Conservation (phyloP, 306 rosid species). For the Glycyrrhiza uralensis region DNA sequence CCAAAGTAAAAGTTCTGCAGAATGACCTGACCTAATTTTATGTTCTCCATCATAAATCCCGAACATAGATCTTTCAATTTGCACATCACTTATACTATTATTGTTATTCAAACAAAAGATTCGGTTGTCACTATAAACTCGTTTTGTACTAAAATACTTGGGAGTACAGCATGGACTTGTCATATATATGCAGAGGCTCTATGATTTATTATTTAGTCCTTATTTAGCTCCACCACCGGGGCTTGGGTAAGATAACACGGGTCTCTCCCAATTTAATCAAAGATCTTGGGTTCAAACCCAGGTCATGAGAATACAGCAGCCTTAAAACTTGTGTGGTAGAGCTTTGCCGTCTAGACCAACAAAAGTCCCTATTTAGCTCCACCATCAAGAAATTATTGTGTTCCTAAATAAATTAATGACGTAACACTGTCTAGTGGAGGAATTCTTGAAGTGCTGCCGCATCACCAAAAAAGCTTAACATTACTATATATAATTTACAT, state of each 20-base stretch:
- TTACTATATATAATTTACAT: no score
- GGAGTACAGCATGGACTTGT: conserved; percentile 18
- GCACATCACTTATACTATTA: not conserved
- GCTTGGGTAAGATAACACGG: no score
- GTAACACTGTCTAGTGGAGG: not conserved
- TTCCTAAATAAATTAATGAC: not conserved
- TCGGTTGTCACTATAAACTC: not conserved
- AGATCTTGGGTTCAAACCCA: no score
- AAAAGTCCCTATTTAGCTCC: conserved; percentile 1
- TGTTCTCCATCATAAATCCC: conserved; percentile 6
- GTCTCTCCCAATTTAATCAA: no score
- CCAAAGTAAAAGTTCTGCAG: not conserved
- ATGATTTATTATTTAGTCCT: not conserved
- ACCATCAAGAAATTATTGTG: not conserved
- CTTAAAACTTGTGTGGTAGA: no score
- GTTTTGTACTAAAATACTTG: conserved; percentile 12
- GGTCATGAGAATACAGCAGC: no score
- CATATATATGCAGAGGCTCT: not conserved
- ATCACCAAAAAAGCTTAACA: conserved; percentile 7
- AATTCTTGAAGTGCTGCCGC: not conserved
- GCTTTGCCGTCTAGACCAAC: no score
- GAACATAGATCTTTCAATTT: not conserved
- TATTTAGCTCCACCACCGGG: conserved; percentile 8
- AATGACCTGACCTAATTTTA: not conserved
- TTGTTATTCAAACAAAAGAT: conserved; percentile 8